Conservation (phyloP, 805 yeast species). For the Torulaspora quercuum region DNA sequence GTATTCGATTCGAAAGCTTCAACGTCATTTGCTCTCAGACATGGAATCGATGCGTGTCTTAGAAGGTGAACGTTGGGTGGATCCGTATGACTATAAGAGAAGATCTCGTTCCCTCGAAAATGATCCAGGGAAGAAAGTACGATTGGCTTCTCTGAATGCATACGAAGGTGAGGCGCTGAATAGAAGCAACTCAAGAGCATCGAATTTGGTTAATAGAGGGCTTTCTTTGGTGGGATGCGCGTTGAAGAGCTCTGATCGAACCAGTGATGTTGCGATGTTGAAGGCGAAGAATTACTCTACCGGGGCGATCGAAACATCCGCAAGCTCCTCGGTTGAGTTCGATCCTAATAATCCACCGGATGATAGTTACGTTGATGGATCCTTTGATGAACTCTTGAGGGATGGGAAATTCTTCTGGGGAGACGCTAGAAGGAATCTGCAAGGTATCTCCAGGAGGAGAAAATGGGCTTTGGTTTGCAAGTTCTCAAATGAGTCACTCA, state of each 20-base stretch:
- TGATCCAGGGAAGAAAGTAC: constrained; percentile 1
- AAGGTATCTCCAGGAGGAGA: constrained; percentile 24
- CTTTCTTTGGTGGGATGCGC: constrained; percentile 23
- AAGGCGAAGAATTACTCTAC: constrained; percentile 19
- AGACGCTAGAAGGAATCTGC: constrained; percentile 25
- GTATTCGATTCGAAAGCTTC: no score
- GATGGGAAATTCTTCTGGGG: constrained; percentile 31
- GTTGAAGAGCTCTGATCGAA: constrained; percentile 2
- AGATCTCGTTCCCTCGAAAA: constrained; percentile 21
- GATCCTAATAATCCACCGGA: constrained; percentile 21
- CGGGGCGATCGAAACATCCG: constrained; percentile 8
- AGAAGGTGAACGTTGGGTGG: constrained; percentile 15
- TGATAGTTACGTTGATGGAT: constrained; percentile 20
- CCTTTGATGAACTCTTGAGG: constrained; percentile 24
- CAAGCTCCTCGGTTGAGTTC: constrained; percentile 1
- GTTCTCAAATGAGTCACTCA: constrained; percentile 11
- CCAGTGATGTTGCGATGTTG: constrained; percentile 6
- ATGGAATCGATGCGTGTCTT: neutral
- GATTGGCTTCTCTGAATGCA: no score
- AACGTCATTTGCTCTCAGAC: constrained; percentile 1
- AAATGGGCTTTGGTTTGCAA: constrained; percentile 35
- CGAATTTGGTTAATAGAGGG: constrained; percentile 18
- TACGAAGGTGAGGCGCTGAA: no score
- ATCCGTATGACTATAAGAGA: constrained; percentile 17
- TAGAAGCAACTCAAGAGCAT: neutral